phyloP scores from a whole-genome alignment of 2,329 filamentous ascomycete genomes.

The Ophioceras dolichostomum region DNA sequence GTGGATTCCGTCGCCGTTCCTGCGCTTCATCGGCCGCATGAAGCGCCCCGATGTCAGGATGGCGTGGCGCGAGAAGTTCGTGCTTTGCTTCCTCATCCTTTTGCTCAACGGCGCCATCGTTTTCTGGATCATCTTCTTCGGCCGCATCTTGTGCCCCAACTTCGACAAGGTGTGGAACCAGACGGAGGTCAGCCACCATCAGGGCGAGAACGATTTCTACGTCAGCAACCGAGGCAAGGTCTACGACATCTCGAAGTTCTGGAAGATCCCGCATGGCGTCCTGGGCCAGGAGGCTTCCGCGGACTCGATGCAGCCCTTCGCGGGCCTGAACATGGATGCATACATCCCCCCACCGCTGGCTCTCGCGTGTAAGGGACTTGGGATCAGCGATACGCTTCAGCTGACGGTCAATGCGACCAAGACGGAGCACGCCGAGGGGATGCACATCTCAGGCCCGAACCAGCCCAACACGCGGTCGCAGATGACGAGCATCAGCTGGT shows the following conservation, averaged over 20 bases:
- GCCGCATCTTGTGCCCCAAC: slow-evolving; percentile 77
- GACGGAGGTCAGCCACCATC: slow-evolving; percentile 57
- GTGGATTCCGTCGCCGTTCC: slow-evolving; percentile 81
- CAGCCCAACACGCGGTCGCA: slow-evolving; percentile 42
- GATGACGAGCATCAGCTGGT: slow-evolving; percentile 62
- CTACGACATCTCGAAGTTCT: slow-evolving; percentile 88
- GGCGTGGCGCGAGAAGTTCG: slow-evolving; percentile 93
- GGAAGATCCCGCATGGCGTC: slow-evolving; percentile 68
- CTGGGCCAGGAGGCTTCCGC: slow-evolving; percentile 41
- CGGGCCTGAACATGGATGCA: slow-evolving; percentile 65
- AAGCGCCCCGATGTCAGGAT: slow-evolving; percentile 92
- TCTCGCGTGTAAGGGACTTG: slow-evolving; percentile 62
- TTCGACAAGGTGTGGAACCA: slow-evolving; percentile 78
- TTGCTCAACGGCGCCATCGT: slow-evolving; percentile 71
- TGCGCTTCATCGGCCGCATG: slow-evolving; percentile 83
- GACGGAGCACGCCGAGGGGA: slow-evolving; percentile 32
- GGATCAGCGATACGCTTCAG: slow-evolving; percentile 39
- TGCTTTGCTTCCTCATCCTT: slow-evolving; percentile 68
- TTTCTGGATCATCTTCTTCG: slow-evolving; percentile 88
- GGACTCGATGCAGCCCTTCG: slow-evolving; percentile 62
- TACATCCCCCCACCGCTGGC: slow-evolving; percentile 76
- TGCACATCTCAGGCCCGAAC: slow-evolving; percentile 58
- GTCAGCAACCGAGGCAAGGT: slow-evolving; percentile 81
- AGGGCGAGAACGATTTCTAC: slow-evolving; percentile 65
- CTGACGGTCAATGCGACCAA: slow-evolving; percentile 56